Conservation (phyloP, 108 stramenopile species). For the Cyclostephanos invisitatus region DNA sequence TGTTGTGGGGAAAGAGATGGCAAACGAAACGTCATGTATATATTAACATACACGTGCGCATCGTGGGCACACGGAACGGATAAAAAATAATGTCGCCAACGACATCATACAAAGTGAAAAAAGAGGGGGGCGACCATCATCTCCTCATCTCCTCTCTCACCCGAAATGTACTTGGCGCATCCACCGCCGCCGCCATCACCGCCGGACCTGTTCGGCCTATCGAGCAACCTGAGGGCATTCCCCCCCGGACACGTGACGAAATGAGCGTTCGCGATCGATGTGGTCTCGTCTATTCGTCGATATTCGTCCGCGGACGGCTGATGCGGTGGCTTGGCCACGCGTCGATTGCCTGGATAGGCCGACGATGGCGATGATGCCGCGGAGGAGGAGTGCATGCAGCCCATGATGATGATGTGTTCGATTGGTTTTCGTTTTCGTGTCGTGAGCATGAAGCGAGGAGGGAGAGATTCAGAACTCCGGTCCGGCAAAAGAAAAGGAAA, state of each 20-base stretch:
- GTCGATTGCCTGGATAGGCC: constrained; percentile 70
- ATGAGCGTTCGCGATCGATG: constrained; percentile 69
- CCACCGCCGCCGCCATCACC: constrained; percentile 19
- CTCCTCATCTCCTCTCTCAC: no score
- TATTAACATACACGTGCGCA: no score
- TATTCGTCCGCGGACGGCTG: constrained; percentile 61
- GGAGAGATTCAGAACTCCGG: no score
- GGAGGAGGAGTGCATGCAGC: constrained; percentile 25
- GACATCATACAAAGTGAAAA: no score
- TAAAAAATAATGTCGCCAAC: no score
- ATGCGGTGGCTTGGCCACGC: constrained; percentile 58
- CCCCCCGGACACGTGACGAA: constrained; percentile 85
- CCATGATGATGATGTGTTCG: constrained; percentile 5
- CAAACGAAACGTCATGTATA: no score
- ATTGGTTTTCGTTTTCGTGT: no score
- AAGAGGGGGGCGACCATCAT: neutral
- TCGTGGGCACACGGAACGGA: no score
- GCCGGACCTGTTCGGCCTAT: constrained; percentile 52
- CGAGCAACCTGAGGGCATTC: constrained; percentile 77
- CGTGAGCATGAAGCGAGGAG: no score
- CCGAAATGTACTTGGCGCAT: constrained; percentile 56
- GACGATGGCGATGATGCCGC: constrained; percentile 9
- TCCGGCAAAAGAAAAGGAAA: no score
- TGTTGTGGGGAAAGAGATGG: no score
- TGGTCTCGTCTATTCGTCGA: constrained; percentile 33